Conservation (phyloP, 2,329 filamentous ascomycete species). For the Paracorniculantispora psalliotae region DNA sequence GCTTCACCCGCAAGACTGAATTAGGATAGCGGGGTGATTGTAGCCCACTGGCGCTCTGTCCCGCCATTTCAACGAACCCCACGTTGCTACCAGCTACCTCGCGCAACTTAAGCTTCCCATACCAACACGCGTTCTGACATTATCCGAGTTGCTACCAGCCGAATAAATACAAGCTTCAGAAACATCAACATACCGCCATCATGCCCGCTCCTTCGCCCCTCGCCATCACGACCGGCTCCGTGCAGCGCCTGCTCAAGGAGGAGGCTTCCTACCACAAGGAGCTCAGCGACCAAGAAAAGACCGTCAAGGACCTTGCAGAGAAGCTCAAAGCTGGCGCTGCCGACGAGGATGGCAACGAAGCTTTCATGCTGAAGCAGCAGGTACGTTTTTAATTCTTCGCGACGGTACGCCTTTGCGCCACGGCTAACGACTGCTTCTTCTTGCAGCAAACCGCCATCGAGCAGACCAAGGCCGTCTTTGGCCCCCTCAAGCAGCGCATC, state of each 20-base stretch:
- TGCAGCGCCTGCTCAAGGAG: constrained; percentile 85
- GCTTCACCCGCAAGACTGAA: background rate
- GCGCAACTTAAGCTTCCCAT: background rate
- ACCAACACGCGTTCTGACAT: background rate
- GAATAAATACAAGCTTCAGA: no score
- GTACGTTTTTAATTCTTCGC: constrained; percentile 41
- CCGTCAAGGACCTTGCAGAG: constrained; percentile 62
- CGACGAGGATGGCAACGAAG: constrained; percentile 66
- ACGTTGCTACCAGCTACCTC: background rate
- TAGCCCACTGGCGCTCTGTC: background rate
- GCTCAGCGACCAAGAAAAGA: constrained; percentile 65
- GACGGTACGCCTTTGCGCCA: background rate
- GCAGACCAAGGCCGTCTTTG: constrained; percentile 82
- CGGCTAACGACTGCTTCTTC: constrained; percentile 8
- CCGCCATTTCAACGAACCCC: background rate
- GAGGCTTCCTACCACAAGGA: constrained; percentile 88
- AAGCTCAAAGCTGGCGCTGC: constrained; percentile 46
- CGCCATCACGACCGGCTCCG: constrained; percentile 71
- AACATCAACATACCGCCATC: constrained; percentile 14
- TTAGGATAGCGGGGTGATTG: background rate
- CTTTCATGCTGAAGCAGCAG: constrained; percentile 81
- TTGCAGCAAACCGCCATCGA: constrained; percentile 72
- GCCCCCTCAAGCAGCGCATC: constrained; percentile 66
- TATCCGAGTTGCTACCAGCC: no score
- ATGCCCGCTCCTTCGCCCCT: constrained; percentile 78